Evolutionary conservation across 2,329 filamentous ascomycete species (phyloP).

Genomic region (Fusarium sp.): DNA sequence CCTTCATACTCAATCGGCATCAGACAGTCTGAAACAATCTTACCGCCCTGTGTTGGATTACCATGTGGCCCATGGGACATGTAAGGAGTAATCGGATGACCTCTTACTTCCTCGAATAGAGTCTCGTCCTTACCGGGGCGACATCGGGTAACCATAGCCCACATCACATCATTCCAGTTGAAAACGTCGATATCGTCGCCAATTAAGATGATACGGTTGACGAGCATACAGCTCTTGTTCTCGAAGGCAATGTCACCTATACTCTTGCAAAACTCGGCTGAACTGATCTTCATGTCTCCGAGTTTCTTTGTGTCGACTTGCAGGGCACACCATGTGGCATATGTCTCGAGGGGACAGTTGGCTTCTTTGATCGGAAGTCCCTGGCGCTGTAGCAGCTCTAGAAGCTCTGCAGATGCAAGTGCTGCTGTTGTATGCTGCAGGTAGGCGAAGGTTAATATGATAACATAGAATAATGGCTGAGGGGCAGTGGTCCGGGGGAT

Average conservation of each 20-base stretch:
- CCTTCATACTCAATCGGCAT: slow-evolving; percentile 3
- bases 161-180: slow-evolving; percentile 1
- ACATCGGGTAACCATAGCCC: not conserved
- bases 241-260: not conserved
- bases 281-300: not conserved
- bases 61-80: not conserved
- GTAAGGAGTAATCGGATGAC: slow-evolving; percentile 2
- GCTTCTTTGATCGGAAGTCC: not conserved
- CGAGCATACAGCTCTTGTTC: slow-evolving; percentile 2
- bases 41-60: not conserved
- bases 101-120: not conserved
- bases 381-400: not conserved
- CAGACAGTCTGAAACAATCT: not conserved
- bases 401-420: slow-evolving; percentile 3
- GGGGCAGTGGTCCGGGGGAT: too few species aligned
- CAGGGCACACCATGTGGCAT: slow-evolving; percentile 1
- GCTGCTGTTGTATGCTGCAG: slow-evolving; percentile 1
- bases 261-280: not conserved
- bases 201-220: not conserved
- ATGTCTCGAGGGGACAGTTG: slow-evolving; percentile 4
- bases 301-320: not conserved
- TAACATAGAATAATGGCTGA: rapidly evolving
- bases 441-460: rapidly evolving
- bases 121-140: not conserved
- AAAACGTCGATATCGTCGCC: not conserved